phyloP scores from a whole-genome alignment of 2,329 filamentous ascomycete species.

The Phoma herbarum region DNA sequence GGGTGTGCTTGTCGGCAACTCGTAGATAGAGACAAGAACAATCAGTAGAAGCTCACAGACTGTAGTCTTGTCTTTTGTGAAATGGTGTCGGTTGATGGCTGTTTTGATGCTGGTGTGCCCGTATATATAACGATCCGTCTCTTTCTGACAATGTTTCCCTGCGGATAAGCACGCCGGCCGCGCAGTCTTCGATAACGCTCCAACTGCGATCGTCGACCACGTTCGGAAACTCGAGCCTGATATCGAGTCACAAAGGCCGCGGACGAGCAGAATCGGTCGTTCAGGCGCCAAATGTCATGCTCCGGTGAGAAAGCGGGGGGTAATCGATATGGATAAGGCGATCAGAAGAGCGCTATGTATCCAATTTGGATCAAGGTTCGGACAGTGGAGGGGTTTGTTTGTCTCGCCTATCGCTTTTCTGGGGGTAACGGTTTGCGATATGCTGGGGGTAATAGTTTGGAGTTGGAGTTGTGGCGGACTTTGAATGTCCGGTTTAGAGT shows the following conservation, averaged over 20 bases:
- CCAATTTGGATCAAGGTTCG: neutral
- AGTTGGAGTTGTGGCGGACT: slow-evolving; percentile 12
- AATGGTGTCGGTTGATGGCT: neutral
- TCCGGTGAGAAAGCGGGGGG: slow-evolving; percentile 2
- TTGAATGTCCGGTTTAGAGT: slow-evolving; percentile 11
- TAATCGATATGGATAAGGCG: neutral
- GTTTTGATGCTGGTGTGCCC: neutral
- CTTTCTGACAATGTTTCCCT: slow-evolving; percentile 1
- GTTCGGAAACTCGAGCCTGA: neutral
- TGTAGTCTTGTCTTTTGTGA: neutral
- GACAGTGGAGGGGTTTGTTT: no score
- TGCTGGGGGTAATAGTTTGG: slow-evolving; percentile 20
- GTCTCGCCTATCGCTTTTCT: neutral
- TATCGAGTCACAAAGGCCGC: slow-evolving; percentile 1
- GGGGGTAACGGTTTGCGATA: slow-evolving; percentile 1
- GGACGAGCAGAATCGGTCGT: neutral
- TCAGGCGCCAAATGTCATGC: neutral
- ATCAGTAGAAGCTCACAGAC: neutral
- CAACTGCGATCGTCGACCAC: neutral
- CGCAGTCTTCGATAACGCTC: neutral
- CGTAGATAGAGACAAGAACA: neutral
- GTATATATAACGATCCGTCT: neutral
- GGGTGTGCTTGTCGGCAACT: neutral
- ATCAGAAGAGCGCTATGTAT: neutral
- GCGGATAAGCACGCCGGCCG: neutral